Evolutionary conservation across 2,329 filamentous ascomycete genomes (phyloP).

Genomic region (Aulographum hederae): DNA sequence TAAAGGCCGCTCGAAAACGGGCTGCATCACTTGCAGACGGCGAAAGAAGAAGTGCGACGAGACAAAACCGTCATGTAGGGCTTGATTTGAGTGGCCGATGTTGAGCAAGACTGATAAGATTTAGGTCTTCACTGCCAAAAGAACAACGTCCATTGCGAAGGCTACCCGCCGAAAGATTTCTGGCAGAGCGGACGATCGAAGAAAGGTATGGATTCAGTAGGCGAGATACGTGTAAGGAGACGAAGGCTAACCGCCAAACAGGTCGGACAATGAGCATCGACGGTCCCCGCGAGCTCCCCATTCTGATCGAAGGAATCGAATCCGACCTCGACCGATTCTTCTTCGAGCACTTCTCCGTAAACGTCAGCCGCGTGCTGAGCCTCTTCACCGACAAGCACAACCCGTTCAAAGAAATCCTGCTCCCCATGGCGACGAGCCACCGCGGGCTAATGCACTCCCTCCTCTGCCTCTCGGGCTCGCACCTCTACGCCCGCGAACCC

Average conservation of each 20-base stretch:
- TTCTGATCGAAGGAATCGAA: slow-evolving; percentile 65
- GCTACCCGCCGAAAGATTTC: slow-evolving; percentile 69
- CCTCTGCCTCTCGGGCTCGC: slow-evolving; percentile 64
- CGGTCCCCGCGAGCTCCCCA: slow-evolving; percentile 28
- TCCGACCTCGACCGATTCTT: slow-evolving; percentile 63
- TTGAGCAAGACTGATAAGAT: slow-evolving; percentile 10
- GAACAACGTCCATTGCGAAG: slow-evolving; percentile 81
- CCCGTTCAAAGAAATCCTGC: slow-evolving; percentile 67
- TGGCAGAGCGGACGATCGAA: slow-evolving; percentile 71
- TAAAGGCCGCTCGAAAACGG: slow-evolving; percentile 48
- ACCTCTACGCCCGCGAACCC: slow-evolving; percentile 30
- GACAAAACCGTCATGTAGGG: slow-evolving; percentile 24
- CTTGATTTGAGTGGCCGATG: neutral
- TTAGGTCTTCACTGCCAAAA: slow-evolving; percentile 76
- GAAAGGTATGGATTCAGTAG: slow-evolving; percentile 33
- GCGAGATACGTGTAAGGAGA: slow-evolving; percentile 1
- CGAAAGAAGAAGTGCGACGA: slow-evolving; percentile 44
- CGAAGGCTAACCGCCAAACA: slow-evolving; percentile 6
- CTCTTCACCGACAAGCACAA: slow-evolving; percentile 67
- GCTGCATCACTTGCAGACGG: slow-evolving; percentile 39
- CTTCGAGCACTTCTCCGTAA: slow-evolving; percentile 64
- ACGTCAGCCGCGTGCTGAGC: slow-evolving; percentile 65
- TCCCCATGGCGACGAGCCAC: slow-evolving; percentile 66
- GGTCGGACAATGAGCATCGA: slow-evolving; percentile 16
- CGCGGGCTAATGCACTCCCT: slow-evolving; percentile 81